A percentile compares a stretch with the other conserved stretches of the same genome.
Conservation (phyloP, 306 rosid genomes). For the Pterocarpus santalinus region DNA sequence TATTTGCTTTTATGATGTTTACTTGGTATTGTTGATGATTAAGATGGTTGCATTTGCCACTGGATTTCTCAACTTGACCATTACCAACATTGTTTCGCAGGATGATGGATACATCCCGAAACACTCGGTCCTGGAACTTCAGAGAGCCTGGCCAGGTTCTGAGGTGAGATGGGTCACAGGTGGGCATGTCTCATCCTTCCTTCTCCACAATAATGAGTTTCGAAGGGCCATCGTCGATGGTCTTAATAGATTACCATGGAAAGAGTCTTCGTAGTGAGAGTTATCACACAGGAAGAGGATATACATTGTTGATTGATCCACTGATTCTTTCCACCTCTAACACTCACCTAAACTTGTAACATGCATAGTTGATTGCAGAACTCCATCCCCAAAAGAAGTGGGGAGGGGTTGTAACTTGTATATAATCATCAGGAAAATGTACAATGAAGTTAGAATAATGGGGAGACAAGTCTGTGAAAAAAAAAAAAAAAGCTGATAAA, state of each 20-base stretch:
- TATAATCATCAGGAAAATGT: slow-evolving; percentile 37
- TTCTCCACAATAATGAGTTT: slow-evolving; percentile 84
- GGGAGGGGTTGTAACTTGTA: slow-evolving; percentile 41
- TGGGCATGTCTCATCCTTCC: slow-evolving; percentile 94
- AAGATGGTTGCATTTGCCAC: slow-evolving; percentile 17
- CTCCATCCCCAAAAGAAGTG: slow-evolving; percentile 34
- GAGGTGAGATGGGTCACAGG: slow-evolving; percentile 99
- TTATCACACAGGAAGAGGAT: slow-evolving; percentile 25
- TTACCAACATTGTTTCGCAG: slow-evolving; percentile 51
- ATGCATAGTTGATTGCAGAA: slow-evolving; percentile 42
- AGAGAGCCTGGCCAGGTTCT: slow-evolving; percentile 97
- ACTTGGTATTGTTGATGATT: background rate
- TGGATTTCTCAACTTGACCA: slow-evolving; percentile 15
- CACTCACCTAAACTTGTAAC: slow-evolving; percentile 50
- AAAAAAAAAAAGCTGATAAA: background rate
- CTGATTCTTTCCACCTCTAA: slow-evolving; percentile 13
- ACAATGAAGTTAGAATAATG: slow-evolving; percentile 31
- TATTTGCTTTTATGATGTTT: slow-evolving; percentile 12
- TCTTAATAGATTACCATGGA: slow-evolving; percentile 83
- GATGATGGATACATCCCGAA: slow-evolving; percentile 96
- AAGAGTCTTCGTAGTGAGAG: slow-evolving; percentile 62
- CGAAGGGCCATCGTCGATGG: slow-evolving; percentile 86
- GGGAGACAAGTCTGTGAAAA: background rate
- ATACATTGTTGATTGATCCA: slow-evolving; percentile 27
- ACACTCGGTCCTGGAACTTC: slow-evolving; percentile 87